Conservation (phyloP, 2,329 filamentous ascomycete species). For the Cercospora sp. region DNA sequence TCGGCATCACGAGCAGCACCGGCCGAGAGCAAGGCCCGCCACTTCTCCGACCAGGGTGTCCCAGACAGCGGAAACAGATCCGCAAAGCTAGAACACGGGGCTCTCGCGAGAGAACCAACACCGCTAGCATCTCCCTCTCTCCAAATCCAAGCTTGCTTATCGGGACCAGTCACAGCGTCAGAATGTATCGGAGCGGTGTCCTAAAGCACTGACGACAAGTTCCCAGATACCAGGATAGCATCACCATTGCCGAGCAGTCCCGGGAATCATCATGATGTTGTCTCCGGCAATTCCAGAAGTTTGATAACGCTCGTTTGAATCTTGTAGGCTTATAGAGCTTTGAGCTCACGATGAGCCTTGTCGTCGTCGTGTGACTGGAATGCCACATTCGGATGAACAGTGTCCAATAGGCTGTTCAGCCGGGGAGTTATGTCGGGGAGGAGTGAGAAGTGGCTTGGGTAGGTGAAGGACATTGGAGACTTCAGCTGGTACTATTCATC, state of each 20-base stretch:
- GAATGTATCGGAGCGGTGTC: background rate
- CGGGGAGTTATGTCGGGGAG: background rate
- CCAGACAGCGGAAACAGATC: background rate
- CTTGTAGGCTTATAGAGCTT: constrained; percentile 1
- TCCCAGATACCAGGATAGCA: background rate
- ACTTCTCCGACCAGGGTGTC: background rate
- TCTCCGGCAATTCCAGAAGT: background rate
- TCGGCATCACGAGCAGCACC: background rate
- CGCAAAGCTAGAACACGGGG: constrained; percentile 1
- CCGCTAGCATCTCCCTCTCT: background rate
- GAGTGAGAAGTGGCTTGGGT: background rate
- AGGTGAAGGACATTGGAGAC: background rate
- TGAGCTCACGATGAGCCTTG: background rate
- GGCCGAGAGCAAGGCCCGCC: background rate
- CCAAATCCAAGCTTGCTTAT: background rate
- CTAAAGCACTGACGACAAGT: background rate
- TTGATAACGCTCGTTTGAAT: background rate
- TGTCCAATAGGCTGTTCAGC: background rate
- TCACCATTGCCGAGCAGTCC: background rate
- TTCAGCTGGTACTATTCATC: background rate
- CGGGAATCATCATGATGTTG: background rate
- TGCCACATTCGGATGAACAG: background rate
- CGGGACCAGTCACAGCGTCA: background rate
- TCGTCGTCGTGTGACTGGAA: background rate
- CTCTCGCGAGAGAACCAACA: background rate